Conservation (phyloP, 192 early-diverging fungal genomes). For the Gonapodya sp. region DNA sequence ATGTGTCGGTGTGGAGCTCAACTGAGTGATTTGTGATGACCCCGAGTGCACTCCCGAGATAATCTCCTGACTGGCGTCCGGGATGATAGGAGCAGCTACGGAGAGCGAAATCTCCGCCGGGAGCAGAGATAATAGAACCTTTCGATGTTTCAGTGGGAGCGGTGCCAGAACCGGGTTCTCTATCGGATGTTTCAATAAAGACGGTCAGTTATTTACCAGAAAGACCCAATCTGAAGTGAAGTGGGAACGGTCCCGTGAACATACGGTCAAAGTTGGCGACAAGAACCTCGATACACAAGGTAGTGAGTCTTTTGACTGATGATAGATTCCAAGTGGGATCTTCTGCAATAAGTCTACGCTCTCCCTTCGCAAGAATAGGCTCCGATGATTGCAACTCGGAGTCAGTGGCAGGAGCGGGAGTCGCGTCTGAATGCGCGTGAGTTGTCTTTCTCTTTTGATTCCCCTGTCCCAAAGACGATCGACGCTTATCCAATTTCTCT, state of each 20-base stretch:
- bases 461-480: too few species aligned
- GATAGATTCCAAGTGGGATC: conserved; percentile 50
- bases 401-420: too few species aligned
- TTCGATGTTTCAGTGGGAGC: conserved; percentile 5
- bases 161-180: not conserved
- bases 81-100: not conserved
- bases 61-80: not conserved
- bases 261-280: conserved; percentile 43
- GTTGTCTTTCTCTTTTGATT: too few species aligned
- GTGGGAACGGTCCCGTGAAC: not conserved
- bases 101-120: not conserved
- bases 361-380: not conserved
- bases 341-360: conserved; percentile 42
- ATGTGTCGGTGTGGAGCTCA: too few species aligned
- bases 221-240: not conserved
- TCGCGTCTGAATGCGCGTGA: too few species aligned
- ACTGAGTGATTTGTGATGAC: not conserved
- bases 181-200: conserved; percentile 1
- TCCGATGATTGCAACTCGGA: not conserved
- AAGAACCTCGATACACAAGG: conserved; percentile 36
- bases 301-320: conserved; percentile 36
- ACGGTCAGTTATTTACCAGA: not conserved
- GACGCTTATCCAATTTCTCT: too few species aligned
- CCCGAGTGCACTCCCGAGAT: not conserved
- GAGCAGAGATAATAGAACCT: not conserved